Conservation (phyloP, 306 rosid species). For the Arachis hypogaea region DNA sequence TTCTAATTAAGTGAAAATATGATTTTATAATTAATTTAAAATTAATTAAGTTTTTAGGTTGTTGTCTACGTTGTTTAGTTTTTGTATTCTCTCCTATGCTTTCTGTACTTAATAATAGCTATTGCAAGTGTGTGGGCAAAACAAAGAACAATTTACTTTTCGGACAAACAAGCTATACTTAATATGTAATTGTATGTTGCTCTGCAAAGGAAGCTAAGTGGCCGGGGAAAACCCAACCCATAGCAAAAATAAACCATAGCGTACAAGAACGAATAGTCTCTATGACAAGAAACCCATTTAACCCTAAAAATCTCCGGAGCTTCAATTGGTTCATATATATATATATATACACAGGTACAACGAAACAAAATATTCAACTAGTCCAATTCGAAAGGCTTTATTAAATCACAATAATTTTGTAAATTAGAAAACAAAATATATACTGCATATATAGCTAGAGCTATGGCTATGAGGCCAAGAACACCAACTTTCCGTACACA, state of each 20-base stretch:
- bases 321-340: neutral
- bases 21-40: no score
- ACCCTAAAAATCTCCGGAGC: neutral
- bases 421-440: neutral
- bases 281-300: constrained; percentile 37
- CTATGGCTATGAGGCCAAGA: constrained; percentile 52
- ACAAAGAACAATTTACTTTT: constrained; percentile 44
- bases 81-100: no score
- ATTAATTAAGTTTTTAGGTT: no score
- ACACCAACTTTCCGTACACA: constrained; percentile 28
- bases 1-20: no score
- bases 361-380: constrained; percentile 7
- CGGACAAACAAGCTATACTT: constrained; percentile 46
- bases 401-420: neutral
- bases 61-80: no score
- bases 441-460: constrained; percentile 3
- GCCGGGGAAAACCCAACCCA: constrained; percentile 34
- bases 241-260: constrained; percentile 32
- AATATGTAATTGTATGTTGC: constrained; percentile 3
- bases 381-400: constrained; percentile 24
- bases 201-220: neutral
- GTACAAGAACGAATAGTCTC: constrained; percentile 44
- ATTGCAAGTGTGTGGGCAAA: constrained; percentile 25
- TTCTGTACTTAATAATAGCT: neutral
- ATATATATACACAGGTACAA: constrained; percentile 2